Conservation (phyloP, 495 filamentous ascomycete species). For the Xylaria venustula region DNA sequence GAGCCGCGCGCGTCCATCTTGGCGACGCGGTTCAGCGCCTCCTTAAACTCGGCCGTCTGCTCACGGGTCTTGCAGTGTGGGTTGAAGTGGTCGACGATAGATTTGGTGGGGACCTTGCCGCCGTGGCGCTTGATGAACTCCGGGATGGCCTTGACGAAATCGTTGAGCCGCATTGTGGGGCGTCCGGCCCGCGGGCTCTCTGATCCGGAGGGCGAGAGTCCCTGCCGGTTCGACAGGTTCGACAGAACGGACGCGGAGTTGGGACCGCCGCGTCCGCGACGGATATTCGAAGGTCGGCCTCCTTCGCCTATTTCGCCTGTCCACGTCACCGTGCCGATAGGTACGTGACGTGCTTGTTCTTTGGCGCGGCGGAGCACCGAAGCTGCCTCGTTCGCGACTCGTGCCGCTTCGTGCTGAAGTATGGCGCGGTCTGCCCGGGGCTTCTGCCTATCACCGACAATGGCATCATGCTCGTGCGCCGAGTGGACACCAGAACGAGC, state of each 20-base stretch:
- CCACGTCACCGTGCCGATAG: slow-evolving; percentile 89
- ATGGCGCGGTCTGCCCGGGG: slow-evolving; percentile 67
- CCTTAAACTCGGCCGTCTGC: slow-evolving; percentile 48
- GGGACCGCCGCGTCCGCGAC: slow-evolving; percentile 39
- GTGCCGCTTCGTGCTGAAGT: slow-evolving; percentile 76
- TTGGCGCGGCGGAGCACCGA: slow-evolving; percentile 69
- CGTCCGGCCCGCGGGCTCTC: slow-evolving; percentile 10
- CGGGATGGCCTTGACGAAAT: slow-evolving; percentile 73
- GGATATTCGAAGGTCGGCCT: slow-evolving; percentile 51
- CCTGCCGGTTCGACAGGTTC: slow-evolving; percentile 58
- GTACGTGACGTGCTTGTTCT: slow-evolving; percentile 65
- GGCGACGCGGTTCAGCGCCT: slow-evolving; percentile 50
- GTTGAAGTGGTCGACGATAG: slow-evolving; percentile 75
- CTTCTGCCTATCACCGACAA: slow-evolving; percentile 64
- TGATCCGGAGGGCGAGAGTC: slow-evolving; percentile 22
- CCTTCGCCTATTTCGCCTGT: slow-evolving; percentile 78
- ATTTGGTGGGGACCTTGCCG: slow-evolving; percentile 68
- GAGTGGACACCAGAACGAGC: slow-evolving; percentile 79
- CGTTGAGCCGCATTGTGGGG: slow-evolving; percentile 35
- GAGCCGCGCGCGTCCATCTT: slow-evolving; percentile 39
- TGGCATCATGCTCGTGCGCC: slow-evolving; percentile 83
- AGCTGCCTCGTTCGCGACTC: slow-evolving; percentile 75
- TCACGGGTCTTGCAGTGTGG: slow-evolving; percentile 43
- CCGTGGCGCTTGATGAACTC: slow-evolving; percentile 70
- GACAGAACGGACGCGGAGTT: slow-evolving; percentile 58